A percentile compares a stretch with the other conserved stretches of the same genome.
phyloP scores from a whole-genome alignment of 768 basidiomycete species.

The Hebeloma cylindrosporum region DNA sequence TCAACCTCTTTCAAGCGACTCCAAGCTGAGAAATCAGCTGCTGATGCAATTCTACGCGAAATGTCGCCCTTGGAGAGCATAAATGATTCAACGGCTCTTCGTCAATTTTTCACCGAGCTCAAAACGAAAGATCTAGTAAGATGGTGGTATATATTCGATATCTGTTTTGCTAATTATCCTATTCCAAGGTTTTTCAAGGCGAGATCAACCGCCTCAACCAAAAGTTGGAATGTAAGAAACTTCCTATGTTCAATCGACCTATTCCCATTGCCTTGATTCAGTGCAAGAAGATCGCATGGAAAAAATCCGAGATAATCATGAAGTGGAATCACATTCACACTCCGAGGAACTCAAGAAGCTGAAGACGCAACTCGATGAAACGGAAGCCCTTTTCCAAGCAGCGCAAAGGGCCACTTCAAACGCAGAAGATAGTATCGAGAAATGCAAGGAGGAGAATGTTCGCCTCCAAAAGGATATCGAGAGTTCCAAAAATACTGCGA shows the following conservation, averaged over 20 bases:
- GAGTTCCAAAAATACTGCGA: constrained; percentile 58
- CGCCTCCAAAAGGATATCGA: constrained; percentile 65
- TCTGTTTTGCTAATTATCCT: neutral
- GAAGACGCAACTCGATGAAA: constrained; percentile 63
- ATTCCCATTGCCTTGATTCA: constrained; percentile 27
- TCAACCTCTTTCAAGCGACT: constrained; percentile 76
- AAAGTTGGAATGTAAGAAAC: constrained; percentile 68
- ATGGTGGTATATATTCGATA: neutral
- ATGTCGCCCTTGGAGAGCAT: constrained; percentile 70
- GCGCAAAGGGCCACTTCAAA: constrained; percentile 48
- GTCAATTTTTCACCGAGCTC: constrained; percentile 69
- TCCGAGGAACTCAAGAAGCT: constrained; percentile 72
- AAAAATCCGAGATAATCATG: constrained; percentile 83
- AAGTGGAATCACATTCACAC: constrained; percentile 76
- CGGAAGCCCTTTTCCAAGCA: constrained; percentile 67
- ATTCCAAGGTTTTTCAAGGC: constrained; percentile 60
- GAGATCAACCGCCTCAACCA: constrained; percentile 75
- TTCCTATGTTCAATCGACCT: neutral
- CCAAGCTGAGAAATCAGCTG: constrained; percentile 68
- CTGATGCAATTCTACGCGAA: constrained; percentile 67
- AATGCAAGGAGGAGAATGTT: constrained; percentile 54
- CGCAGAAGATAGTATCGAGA: constrained; percentile 49
- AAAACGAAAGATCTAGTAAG: constrained; percentile 70
- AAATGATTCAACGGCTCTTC: constrained; percentile 63
- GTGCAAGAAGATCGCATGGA: constrained; percentile 84